phyloP scores from a whole-genome alignment of 2,329 filamentous ascomycete genomes.

The Sporothrix luriei region DNA sequence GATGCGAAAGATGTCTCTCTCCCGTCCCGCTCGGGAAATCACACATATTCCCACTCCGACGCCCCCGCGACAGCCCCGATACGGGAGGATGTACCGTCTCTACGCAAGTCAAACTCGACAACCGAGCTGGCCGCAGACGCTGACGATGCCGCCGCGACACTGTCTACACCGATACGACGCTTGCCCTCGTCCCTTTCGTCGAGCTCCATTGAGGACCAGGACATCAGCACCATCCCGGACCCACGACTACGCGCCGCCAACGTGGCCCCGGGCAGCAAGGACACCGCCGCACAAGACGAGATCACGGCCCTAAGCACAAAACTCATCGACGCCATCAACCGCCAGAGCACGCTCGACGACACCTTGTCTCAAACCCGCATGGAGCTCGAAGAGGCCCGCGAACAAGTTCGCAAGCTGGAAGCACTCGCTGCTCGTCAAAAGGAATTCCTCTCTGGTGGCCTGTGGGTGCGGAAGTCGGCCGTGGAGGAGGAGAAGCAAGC shows the following conservation, averaged over 20 bases:
- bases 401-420: conserved; percentile 70
- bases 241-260: conserved; percentile 59
- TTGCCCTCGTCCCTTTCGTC: conserved; percentile 40
- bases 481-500: conserved; percentile 71
- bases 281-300: conserved; percentile 66
- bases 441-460: conserved; percentile 70
- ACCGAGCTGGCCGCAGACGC: not conserved
- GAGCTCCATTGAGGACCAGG: conserved; percentile 54
- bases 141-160: not conserved
- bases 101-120: conserved; percentile 19
- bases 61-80: not conserved
- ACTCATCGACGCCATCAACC: conserved; percentile 95
- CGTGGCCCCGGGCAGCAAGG: conserved; percentile 45
- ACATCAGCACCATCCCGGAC: conserved; percentile 70
- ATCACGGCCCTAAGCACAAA: conserved; percentile 92
- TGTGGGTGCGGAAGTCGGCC: conserved; percentile 73
- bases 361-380: conserved; percentile 78
- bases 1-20: conserved; percentile 3
- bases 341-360: conserved; percentile 90
- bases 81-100: not conserved
- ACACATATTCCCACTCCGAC: conserved; percentile 17
- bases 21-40: conserved; percentile 1
- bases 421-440: conserved; percentile 65
- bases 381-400: conserved; percentile 74
- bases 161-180: conserved; percentile 31